A percentile compares a stretch with the other conserved stretches of the same genome.
phyloP scores from a whole-genome alignment of 164 flowering plant genomes.

The Annona squamosa region DNA sequence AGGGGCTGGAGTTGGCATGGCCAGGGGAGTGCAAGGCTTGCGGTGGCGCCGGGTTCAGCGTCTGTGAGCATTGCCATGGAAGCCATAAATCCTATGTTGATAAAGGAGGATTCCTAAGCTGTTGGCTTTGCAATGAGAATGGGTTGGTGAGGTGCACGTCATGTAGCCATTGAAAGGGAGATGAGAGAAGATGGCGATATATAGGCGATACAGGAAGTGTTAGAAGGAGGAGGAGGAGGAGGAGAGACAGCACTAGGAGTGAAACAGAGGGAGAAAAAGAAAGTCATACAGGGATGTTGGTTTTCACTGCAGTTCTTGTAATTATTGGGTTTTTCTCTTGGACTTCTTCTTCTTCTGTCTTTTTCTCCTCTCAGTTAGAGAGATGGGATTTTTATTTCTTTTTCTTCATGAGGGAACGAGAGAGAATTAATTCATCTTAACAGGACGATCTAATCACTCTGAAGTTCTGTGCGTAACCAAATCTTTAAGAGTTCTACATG shows the following conservation, averaged over 20 bases:
- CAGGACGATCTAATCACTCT: no score
- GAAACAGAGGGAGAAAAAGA: neutral
- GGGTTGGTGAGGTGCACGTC: conserved; percentile 50
- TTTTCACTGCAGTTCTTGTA: neutral
- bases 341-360: no score
- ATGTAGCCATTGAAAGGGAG: conserved; percentile 19
- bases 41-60: conserved; percentile 48
- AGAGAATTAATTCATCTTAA: neutral
- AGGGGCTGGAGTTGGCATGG: conserved; percentile 29
- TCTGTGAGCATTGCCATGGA: conserved; percentile 46
- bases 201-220: neutral
- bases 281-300: neutral
- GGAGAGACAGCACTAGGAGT: neutral
- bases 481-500: no score
- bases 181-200: neutral
- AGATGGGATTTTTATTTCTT: neutral
- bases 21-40: conserved; percentile 34
- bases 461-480: no score
- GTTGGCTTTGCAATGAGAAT: conserved; percentile 46
- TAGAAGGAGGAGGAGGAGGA: neutral
- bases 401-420: neutral
- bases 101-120: conserved; percentile 37
- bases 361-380: neutral
- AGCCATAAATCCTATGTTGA: conserved; percentile 44
- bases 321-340: neutral